A percentile compares a stretch with the other conserved stretches of the same genome.
phyloP scores from a whole-genome alignment of 2,329 filamentous ascomycete species.

The Trichoderma hamatum region DNA sequence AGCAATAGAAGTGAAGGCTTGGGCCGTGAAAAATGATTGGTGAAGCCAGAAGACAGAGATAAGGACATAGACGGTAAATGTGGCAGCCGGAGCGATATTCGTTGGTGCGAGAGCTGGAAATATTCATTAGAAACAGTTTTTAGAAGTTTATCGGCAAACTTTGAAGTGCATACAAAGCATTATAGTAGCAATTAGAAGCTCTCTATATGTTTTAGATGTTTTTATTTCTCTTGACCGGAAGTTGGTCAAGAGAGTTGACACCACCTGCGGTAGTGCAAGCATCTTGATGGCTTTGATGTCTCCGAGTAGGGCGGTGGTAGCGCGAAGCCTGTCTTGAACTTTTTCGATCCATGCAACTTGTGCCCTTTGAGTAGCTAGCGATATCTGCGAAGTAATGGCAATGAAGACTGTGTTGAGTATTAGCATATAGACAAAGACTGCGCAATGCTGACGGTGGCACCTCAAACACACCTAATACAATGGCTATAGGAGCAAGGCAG shows the following conservation, averaged over 20 bases:
- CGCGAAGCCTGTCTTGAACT: constrained; percentile 47
- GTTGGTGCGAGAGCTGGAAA: constrained; percentile 30
- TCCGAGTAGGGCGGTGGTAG: constrained; percentile 46
- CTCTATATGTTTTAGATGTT: constrained; percentile 36
- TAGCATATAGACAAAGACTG: not conserved
- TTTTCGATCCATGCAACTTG: constrained; percentile 46
- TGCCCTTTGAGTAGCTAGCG: constrained; percentile 28
- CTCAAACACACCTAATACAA: constrained; percentile 28
- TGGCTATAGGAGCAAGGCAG: constrained; percentile 34
- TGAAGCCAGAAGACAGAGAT: constrained; percentile 34
- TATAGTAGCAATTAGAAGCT: constrained; percentile 31
- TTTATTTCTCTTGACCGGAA: constrained; percentile 37
- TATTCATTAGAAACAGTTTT: constrained; percentile 1
- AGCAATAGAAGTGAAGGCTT: constrained; percentile 32
- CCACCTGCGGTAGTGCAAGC: constrained; percentile 38
- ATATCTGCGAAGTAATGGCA: constrained; percentile 29
- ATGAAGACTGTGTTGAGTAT: constrained; percentile 30
- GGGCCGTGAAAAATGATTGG: constrained; percentile 31
- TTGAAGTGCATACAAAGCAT: constrained; percentile 31
- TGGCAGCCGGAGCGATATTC: constrained; percentile 33
- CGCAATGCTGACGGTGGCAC: not conserved
- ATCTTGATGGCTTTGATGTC: constrained; percentile 53
- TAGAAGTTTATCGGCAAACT: not conserved
- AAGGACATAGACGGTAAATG: constrained; percentile 35
- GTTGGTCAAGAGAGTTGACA: constrained; percentile 34